Evolutionary conservation across 805 yeast species (phyloP).

Genomic region (Tetrapisispora arboricola): DNA sequence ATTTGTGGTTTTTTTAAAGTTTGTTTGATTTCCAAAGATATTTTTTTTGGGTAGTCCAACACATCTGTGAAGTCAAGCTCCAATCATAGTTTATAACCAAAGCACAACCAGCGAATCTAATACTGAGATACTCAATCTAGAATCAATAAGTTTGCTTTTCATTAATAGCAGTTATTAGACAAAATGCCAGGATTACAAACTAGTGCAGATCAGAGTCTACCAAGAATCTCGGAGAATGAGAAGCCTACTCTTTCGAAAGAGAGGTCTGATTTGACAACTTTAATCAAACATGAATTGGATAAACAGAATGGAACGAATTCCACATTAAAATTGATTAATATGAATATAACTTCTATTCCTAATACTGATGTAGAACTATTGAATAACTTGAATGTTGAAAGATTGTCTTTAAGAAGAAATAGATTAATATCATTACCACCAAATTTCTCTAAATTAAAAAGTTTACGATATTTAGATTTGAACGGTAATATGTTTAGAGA

Average conservation of each 20-base stretch:
- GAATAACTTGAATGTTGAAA: conserved; percentile 29
- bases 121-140: too few species aligned
- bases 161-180: too few species aligned
- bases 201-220: background rate
- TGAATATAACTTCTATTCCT: conserved; percentile 32
- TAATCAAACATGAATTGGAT: conserved; percentile 49
- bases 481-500: conserved; percentile 47
- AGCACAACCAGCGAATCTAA: too few species aligned
- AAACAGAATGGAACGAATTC: conserved; percentile 5
- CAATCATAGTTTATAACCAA: too few species aligned
- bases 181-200: too few species aligned
- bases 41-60: too few species aligned
- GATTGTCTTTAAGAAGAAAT: conserved; percentile 48
- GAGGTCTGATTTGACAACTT: background rate
- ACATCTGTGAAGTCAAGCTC: too few species aligned
- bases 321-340: conserved; percentile 32
- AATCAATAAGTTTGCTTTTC: too few species aligned
- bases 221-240: background rate
- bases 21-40: too few species aligned
- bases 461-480: conserved; percentile 52
- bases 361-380: conserved; percentile 31
- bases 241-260: background rate
- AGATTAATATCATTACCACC: conserved; percentile 38
- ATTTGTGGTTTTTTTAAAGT: too few species aligned
- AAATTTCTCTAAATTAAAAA: conserved; percentile 34